These are phyloP conservation scores for Zoysia matrella DNA, from an alignment of 202 grass and related monocot genomes.

Conservation along the genomic window DNA sequence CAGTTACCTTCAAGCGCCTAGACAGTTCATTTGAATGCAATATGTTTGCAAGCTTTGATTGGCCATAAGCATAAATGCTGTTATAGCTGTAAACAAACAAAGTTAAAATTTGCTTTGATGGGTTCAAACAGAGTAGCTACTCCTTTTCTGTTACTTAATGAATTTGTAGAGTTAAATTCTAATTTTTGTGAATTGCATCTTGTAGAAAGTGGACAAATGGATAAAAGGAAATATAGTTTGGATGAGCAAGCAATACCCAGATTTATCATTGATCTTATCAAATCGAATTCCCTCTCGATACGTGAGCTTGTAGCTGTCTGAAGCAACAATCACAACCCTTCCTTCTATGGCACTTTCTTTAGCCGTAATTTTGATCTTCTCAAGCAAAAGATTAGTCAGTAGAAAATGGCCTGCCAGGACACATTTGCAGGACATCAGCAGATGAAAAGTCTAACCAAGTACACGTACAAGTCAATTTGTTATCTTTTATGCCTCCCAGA, in stretches of 20 bases:
- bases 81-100: slow-evolving; percentile 35
- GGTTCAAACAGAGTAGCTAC: not conserved
- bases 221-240: not conserved
- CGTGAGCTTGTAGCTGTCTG: slow-evolving; percentile 36
- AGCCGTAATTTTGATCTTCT: slow-evolving; percentile 51
- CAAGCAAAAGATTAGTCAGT: slow-evolving; percentile 54
- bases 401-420: slow-evolving; percentile 56
- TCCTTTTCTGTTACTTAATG: not conserved
- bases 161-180: no score
- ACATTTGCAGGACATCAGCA: not conserved
- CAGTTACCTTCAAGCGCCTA: slow-evolving; percentile 30
- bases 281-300: slow-evolving; percentile 55
- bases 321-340: slow-evolving; percentile 55
- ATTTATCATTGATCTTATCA: slow-evolving; percentile 48
- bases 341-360: slow-evolving; percentile 48
- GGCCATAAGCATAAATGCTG: slow-evolving; percentile 44
- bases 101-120: not conserved
- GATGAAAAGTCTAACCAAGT: not conserved
- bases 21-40: slow-evolving; percentile 45
- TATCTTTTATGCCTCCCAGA: not conserved
- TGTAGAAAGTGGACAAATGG: not conserved
- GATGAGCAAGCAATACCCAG: slow-evolving; percentile 4
- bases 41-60: slow-evolving; percentile 61
- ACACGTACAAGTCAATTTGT: not conserved
- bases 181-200: not conserved